Conservation (phyloP, 148 eudicot genomes). For the Persicaria tinctoria region DNA sequence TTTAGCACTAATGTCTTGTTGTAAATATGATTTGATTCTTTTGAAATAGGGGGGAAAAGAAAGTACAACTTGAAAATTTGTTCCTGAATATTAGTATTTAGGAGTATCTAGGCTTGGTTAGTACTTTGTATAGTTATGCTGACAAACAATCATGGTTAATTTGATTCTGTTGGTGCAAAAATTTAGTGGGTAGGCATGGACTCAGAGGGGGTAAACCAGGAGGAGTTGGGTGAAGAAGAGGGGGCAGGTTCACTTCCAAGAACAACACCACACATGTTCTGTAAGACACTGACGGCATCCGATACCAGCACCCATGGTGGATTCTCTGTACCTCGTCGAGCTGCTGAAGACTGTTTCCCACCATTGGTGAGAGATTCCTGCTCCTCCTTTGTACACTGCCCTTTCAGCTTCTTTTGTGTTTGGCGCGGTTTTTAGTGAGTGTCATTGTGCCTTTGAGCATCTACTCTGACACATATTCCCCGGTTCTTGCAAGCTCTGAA, state of each 20-base stretch:
- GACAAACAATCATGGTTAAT: neutral
- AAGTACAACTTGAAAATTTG: neutral
- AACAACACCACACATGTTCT: conserved; percentile 88
- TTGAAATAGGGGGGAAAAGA: neutral
- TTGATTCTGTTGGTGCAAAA: neutral
- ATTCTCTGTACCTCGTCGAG: conserved; percentile 93
- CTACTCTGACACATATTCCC: neutral
- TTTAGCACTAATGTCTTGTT: neutral
- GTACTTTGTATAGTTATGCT: neutral
- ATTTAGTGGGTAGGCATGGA: conserved; percentile 34
- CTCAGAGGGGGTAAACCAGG: conserved; percentile 41
- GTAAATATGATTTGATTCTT: neutral
- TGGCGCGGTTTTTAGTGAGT: neutral
- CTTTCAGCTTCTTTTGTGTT: conserved; percentile 3
- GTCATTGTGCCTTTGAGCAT: neutral
- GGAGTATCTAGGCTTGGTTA: too few species aligned
- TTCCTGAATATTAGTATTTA: neutral
- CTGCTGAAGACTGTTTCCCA: conserved; percentile 93
- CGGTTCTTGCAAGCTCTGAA: neutral
- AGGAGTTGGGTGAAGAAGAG: conserved; percentile 45
- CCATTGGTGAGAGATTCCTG: conserved; percentile 48
- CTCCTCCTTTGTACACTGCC: neutral
- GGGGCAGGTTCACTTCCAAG: conserved; percentile 31
- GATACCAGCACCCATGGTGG: conserved; percentile 89
- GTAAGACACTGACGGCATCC: conserved; percentile 44